A percentile compares a stretch with the other conserved stretches of the same genome.
Evolutionary conservation across 176 grass and related monocot genomes (phyloP).

Genomic region (Musa troglodytarum): DNA sequence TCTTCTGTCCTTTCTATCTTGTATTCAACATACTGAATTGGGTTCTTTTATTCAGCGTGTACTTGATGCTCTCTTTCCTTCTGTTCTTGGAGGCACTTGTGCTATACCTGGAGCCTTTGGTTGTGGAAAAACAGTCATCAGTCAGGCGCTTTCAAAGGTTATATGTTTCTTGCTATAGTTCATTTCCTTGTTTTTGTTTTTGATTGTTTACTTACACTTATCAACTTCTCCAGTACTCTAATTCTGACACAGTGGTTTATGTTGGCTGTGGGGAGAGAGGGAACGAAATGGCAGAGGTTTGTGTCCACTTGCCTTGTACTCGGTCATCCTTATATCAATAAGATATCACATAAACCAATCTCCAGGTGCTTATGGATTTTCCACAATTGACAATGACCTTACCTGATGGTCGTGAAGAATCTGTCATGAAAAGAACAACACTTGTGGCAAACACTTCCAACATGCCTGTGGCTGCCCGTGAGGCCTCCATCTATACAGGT

Average conservation of each 20-base stretch:
- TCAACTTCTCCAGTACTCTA: slow-evolving; percentile 62
- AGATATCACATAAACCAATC: neutral
- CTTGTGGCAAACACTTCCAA: slow-evolving; percentile 96
- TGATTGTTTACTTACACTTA: slow-evolving; percentile 2
- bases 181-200: slow-evolving; percentile 1
- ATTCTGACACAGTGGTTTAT: slow-evolving; percentile 80
- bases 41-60: slow-evolving; percentile 46
- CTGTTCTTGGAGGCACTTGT: slow-evolving; percentile 85
- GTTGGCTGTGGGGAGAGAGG: slow-evolving; percentile 92
- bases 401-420: slow-evolving; percentile 82
- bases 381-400: slow-evolving; percentile 95
- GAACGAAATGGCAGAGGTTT: slow-evolving; percentile 89
- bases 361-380: slow-evolving; percentile 85
- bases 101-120: slow-evolving; percentile 93
- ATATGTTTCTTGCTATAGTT: neutral
- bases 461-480: slow-evolving; percentile 94
- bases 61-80: slow-evolving; percentile 86
- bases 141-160: slow-evolving; percentile 95
- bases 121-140: slow-evolving; percentile 96
- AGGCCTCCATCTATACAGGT: slow-evolving; percentile 95
- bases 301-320: neutral
- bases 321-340: neutral
- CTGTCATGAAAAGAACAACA: slow-evolving; percentile 82
- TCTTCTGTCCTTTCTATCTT: neutral
- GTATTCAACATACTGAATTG: slow-evolving; percentile 9